Evolutionary conservation across 1,284 basidiomycete species (phyloP).

Genomic region (Coniophora puteana): DNA sequence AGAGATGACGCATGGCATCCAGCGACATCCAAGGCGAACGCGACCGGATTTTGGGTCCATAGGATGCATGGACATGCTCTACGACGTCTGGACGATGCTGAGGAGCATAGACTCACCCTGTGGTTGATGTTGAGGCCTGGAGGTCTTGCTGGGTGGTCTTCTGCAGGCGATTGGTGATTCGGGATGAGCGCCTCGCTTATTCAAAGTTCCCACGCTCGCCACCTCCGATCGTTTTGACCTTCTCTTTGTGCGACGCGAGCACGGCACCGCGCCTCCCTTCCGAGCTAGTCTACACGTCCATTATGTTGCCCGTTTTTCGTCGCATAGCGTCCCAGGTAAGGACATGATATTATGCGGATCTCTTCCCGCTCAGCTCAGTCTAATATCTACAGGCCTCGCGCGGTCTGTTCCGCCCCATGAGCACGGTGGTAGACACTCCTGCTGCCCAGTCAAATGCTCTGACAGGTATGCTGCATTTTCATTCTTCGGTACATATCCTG

Average conservation of each 20-base stretch:
- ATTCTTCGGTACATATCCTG: background rate
- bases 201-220: conserved; percentile 25
- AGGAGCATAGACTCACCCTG: conserved; percentile 35
- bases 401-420: too few species aligned
- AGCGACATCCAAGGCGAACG: conserved; percentile 24
- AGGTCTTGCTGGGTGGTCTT: conserved; percentile 26
- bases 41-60: conserved; percentile 4
- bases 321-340: conserved; percentile 12
- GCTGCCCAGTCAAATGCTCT: background rate
- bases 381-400: too few species aligned
- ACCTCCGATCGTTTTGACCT: conserved; percentile 8
- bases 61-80: background rate
- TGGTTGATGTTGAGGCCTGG: conserved; percentile 32
- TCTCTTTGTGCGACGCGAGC: background rate
- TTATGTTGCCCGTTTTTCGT: conserved; percentile 19
- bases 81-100: conserved; percentile 3
- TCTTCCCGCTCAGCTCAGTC: too few species aligned
- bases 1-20: conserved; percentile 31
- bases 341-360: too few species aligned
- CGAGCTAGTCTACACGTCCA: background rate
- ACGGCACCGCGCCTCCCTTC: too few species aligned
- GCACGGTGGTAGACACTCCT: too few species aligned
- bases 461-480: background rate
- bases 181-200: background rate
- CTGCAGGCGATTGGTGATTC: conserved; percentile 9